A percentile compares a stretch with the other conserved stretches of the same genome.
phyloP scores from a whole-genome alignment of 2,329 filamentous ascomycete genomes.

The Xylaria sp. region DNA sequence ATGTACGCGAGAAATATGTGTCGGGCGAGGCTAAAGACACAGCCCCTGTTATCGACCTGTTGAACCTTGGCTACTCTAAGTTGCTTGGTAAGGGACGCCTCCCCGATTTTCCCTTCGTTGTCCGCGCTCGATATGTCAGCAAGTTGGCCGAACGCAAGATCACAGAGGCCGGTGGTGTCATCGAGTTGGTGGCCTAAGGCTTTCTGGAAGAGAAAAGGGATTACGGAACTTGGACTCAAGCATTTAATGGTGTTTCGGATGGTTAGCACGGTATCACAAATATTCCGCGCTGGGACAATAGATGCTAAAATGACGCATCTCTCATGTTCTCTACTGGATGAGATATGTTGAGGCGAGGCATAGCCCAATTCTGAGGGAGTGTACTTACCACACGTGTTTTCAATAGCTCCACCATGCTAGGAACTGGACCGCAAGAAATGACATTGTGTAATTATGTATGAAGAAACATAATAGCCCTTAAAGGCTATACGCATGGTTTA shows the following conservation, averaged over 20 bases:
- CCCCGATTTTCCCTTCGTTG: conserved; percentile 91
- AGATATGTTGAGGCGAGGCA: conserved; percentile 26
- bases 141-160: conserved; percentile 99
- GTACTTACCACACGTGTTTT: not conserved
- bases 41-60: conserved; percentile 96
- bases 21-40: conserved; percentile 83
- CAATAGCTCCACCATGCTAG: not conserved
- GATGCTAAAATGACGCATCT: conserved; percentile 33
- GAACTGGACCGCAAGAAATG: not conserved
- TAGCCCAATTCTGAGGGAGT: not conserved
- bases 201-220: conserved; percentile 15
- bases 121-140: conserved; percentile 95
- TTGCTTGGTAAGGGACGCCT: conserved; percentile 98
- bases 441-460: not conserved
- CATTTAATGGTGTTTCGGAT: conserved; percentile 37
- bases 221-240: conserved; percentile 21
- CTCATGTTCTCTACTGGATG: conserved; percentile 19
- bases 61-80: conserved; percentile 97
- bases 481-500: not conserved
- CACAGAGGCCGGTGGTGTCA: conserved; percentile 88
- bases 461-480: not conserved
- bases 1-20: conserved; percentile 94
- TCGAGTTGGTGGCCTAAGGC: conserved; percentile 39
- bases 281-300: conserved; percentile 24
- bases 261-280: conserved; percentile 28